Base-by-base conservation (phyloP, 2,329 filamentous ascomycete genomes). In the Metarhizium guizhouense region DNA sequence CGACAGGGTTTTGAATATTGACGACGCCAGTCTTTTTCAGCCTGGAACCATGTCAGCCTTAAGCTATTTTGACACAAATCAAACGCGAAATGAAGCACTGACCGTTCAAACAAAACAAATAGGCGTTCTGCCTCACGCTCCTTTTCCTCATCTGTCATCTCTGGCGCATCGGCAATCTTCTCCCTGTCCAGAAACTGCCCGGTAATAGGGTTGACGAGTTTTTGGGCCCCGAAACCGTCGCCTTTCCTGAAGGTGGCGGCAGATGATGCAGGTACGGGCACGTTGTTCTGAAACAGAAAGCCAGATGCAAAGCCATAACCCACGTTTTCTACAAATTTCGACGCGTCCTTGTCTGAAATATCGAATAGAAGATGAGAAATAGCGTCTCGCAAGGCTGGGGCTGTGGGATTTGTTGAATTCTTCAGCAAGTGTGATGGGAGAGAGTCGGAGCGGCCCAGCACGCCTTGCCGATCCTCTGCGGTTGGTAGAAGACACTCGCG, bases 301-400 rank as follows among this genome's bases (percentile, higher is more conserved):
- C 94, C 94, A 0, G 91, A 89, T 0, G 94, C 94, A 65, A 89
- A 96, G 0, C 94, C 94, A 67, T 96, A 99, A 0, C 94, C 94
- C 13, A 99, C 89, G 62, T 96, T 96, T 53, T 88, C 80, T 0
- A 97, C 88, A 65, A 96, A 94, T 34, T 79, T 87, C 16, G 80
- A 81, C 0, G 92, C 82, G 63, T 96, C 85, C 63, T 85, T 88
- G 60, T 86, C 87, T 0, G 91, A 96, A 32, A 97, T 78, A 60
- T 95, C 88, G 67, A 95, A 99, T 58, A 96, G 81, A 29, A 99
- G 77, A 34, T 86, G 79, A 0, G 88, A 88, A 53, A 95, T 86
- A 18, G 83, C 82, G 50, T 88, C 84, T 18, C 90, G 83, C 3
- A 96, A 74, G 43, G 85, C 84, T 0, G 89, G 83, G 0, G 88